Evolutionary conservation across 768 basidiomycete genomes (phyloP), one percentile per base, ranked within the genome.

Genomic region (Boletus rubroflammeus): DNA sequence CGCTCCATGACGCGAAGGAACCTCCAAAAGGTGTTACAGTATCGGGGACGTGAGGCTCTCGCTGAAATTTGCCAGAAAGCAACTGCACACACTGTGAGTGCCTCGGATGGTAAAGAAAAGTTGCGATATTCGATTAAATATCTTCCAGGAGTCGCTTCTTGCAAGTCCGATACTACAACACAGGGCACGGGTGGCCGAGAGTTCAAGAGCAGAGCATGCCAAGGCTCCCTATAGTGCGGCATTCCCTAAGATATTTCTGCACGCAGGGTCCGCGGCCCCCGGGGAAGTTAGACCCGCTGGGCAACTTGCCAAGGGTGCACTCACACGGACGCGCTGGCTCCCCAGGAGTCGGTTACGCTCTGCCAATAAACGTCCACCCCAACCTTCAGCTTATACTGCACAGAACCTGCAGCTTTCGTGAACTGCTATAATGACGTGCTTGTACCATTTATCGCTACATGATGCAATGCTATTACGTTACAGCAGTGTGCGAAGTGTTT

Each of bases 1-100:
- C 77, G 90, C 39, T 75, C 81, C 39, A 77, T 77, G 66, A 93
- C 90, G 23, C 76, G 86, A 53, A 84, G 82, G 78, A 91, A 90
- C 67, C 70, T 93, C 36, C 81, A 85, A 61, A 91, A 91, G 68
- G 76, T 85, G 5, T 71, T 93, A 21, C 82, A 74, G 49, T 93
- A 79, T 66, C 76, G 85, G 49, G 71, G 75, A 17, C 58, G 64
- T 28, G 72, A 73, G 53, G 83, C 82, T 25, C 61, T 79, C 9
- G 53, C 63, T 10, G 74, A 79, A 23, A 65, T 93, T 25, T 75
- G 76, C 51, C 65, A 72, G 56, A 87, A 85, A 64, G 85, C 83
- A 6, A 73, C 75, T 28, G 76, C 79, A 41, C 84, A 92, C 68
- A 80, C 85, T 57, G 90, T 91, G 63, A 62, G 87, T 77, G 26